Evolutionary conservation across 768 basidiomycete genomes (phyloP), one percentile per base, ranked within the genome.

Genomic region (Boletus rubropictus): DNA sequence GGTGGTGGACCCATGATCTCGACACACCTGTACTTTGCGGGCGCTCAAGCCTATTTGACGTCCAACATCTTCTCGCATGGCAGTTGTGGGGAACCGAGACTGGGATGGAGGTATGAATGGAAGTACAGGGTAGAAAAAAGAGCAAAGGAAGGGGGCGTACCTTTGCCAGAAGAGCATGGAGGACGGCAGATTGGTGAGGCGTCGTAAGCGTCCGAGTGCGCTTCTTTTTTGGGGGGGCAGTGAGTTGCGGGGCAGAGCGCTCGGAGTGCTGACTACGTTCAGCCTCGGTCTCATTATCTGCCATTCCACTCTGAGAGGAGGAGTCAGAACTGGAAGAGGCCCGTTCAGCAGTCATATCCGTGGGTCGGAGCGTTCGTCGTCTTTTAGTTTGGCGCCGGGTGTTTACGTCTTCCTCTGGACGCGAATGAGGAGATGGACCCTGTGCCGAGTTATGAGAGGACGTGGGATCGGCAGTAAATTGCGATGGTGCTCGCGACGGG

Each of bases 81-180:
- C 82, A 3, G 89, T 91, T 3, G 88, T 86, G 4, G 89, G 89
- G 66, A 93, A 92, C 31, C 87, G 85, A 42, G 90, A 92, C 89
- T 93, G 44, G 33, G 42, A 44, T 10, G 31, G 18, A 33, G 27
- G n/a, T 0, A 8, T 47, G 44, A 47, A 41, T 6, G 15, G 32
- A 25, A 29, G 18, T n/a, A 8, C 29, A 11, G 22, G 17, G 34
- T 24, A 12, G 5, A 12, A 17, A 36, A 39, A 36, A 27, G 21
- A 20, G 37, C 3, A 3, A 4, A n/a, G 32, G 25, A 43, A 20
- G 42, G 7, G n/a, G 18, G 7, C 66, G 55, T 69, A 90, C 89
- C 81, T 90, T 82, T 27, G 86, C 85, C n/a, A 92, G 77, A 38
- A 92, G 75, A 5, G 85, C 84, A 56, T 90, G 88, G 17, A 92